These are phyloP conservation scores for Phytophthora boehmeriae DNA, from an alignment of 352 stramenopile species.

Conservation along the genomic window DNA sequence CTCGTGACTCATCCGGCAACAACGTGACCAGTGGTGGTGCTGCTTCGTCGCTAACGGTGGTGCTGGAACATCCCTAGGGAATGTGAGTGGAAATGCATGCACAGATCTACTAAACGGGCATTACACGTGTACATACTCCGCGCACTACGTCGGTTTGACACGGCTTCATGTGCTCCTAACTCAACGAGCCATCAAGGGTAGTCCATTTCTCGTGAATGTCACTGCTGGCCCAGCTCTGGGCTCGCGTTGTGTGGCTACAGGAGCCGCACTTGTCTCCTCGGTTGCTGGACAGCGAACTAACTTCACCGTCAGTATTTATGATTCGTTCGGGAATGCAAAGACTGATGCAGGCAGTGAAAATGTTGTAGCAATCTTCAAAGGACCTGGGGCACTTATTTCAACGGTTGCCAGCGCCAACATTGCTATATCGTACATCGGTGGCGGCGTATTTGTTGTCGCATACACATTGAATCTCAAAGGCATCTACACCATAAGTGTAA, in stretches of 20 bases:
- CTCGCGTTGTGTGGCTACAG: constrained; percentile 44
- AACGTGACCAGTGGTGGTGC: constrained; percentile 46
- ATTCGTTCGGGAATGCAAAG: constrained; percentile 69
- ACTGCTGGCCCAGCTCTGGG: constrained; percentile 56
- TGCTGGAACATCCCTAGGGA: constrained; percentile 42
- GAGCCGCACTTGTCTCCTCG: constrained; percentile 52
- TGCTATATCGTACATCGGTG: constrained; percentile 33
- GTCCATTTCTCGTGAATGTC: constrained; percentile 59
- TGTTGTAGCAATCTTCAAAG: constrained; percentile 43
- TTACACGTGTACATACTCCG: constrained; percentile 68
- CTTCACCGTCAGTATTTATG: constrained; percentile 61
- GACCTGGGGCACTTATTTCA: constrained; percentile 30
- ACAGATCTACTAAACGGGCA: constrained; percentile 57
- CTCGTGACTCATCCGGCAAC: constrained; percentile 65
- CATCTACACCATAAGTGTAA: constrained; percentile 48
- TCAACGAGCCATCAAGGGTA: constrained; percentile 39
- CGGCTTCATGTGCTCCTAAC: constrained; percentile 37
- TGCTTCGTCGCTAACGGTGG: constrained; percentile 37
- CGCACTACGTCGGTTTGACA: constrained; percentile 50
- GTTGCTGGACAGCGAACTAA: constrained; percentile 52
- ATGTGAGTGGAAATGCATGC: constrained; percentile 47
- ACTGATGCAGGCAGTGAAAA: constrained; percentile 56
- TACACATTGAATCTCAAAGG: constrained; percentile 56
- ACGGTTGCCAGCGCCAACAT: constrained; percentile 31
- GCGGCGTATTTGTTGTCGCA: constrained; percentile 44